Percentiles rank a stretch among this genome's conserved stretches.
Conservation (phyloP, 768 basidiomycete species). For the Hericium coralloides region DNA sequence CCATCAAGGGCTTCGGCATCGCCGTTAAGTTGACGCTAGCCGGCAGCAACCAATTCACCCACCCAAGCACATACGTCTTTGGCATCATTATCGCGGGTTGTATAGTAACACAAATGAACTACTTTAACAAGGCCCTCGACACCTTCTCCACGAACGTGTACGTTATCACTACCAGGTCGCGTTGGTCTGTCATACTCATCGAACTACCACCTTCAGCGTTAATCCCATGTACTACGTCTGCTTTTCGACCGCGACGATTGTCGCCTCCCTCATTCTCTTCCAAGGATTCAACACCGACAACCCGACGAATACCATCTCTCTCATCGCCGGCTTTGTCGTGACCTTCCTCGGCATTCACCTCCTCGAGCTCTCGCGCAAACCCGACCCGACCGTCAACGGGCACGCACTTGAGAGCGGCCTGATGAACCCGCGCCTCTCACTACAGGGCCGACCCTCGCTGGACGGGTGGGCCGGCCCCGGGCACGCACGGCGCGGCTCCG, state of each 20-base stretch:
- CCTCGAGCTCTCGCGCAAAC: slow-evolving; percentile 68
- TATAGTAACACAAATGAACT: slow-evolving; percentile 91
- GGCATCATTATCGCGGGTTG: slow-evolving; percentile 73
- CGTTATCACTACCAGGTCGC: slow-evolving; percentile 22
- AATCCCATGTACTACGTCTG: slow-evolving; percentile 98
- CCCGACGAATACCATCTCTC: slow-evolving; percentile 73
- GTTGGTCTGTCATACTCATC: not conserved
- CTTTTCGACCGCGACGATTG: slow-evolving; percentile 88
- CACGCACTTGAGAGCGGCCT: slow-evolving; percentile 59
- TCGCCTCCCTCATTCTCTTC: slow-evolving; percentile 94
- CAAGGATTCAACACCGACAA: slow-evolving; percentile 92
- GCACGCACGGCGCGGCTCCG: slow-evolving; percentile 49
- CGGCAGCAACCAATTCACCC: slow-evolving; percentile 92
- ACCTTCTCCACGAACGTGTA: slow-evolving; percentile 97
- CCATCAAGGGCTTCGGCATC: slow-evolving; percentile 96
- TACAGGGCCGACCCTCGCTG: slow-evolving; percentile 72
- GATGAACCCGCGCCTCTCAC: slow-evolving; percentile 70
- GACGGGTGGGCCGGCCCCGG: slow-evolving; percentile 56
- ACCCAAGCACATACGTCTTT: slow-evolving; percentile 95
- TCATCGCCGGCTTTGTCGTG: slow-evolving; percentile 82
- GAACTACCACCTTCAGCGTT: slow-evolving; percentile 42
- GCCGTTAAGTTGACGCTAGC: slow-evolving; percentile 90
- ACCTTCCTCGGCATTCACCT: slow-evolving; percentile 98
- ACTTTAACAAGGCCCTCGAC: slow-evolving; percentile 97
- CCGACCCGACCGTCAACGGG: slow-evolving; percentile 34